Evolutionary conservation across 2,329 filamentous ascomycete genomes (phyloP), one percentile per base, ranked within the genome.

Genomic region (Coniella vitis): DNA sequence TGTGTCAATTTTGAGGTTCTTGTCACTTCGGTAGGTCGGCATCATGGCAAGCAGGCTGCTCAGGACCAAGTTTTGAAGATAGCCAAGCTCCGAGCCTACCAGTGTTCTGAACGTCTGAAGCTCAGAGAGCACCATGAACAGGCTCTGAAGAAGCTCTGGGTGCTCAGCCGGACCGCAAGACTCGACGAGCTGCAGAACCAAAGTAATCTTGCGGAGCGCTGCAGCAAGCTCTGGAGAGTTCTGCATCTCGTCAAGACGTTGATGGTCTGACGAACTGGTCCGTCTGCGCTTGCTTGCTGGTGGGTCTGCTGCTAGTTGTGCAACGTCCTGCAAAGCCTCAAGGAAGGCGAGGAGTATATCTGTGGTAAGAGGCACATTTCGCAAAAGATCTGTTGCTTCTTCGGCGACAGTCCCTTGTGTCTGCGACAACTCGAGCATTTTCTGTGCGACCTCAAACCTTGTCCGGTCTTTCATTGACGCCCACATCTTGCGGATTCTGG

Each of bases 171-270:
- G 86, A 39, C 81, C 78, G 3, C 90, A 91, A 42, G 79, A 81
- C 61, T 97, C 90, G 14, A 97, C 79, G 21, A 97, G 70, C 63
- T 97, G 90, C 34, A 97, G 73, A 10, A 96, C 87, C 60, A 95
- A 83, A 0, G 90, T 95, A 47, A 91, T 78, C 58, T 85, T 86
- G 57, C 81, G 81, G 54, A 96, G 75, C 7, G 84, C 77, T 41
- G 76, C 74, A 55, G 78, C 79, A 25, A 90, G 67, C 60, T 87
- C 82, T 7, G 78, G 74, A 31, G 81, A 79, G 48, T 83, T 77
- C 54, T 83, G 79, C 13, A 76, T 71, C 32, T 78, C 75, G 47
- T 81, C 71, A 40, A 77, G 78, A 47, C 72, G 71, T 48, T 80
- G 76, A 56, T 79, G 76, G 55, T 87, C 85, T 14, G 79, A 83